phyloP scores from a whole-genome alignment of 2,329 filamentous ascomycete genomes.

The Venturia carpophila region DNA sequence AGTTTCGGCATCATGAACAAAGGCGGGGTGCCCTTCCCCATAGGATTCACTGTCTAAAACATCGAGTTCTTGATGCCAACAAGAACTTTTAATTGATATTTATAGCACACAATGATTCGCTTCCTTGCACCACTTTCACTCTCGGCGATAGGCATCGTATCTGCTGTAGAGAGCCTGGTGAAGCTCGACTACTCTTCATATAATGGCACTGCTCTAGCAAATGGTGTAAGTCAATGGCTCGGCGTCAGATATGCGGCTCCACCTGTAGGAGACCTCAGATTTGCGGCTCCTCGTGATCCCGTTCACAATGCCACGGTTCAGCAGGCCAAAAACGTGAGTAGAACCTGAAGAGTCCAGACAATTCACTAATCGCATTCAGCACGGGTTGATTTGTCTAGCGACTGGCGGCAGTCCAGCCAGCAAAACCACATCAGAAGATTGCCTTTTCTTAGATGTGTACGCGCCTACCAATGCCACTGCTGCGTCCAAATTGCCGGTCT shows the following conservation, averaged over 20 bases:
- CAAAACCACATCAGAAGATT: slow-evolving; percentile 41
- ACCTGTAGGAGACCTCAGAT: slow-evolving; percentile 27
- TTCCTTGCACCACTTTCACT: not conserved
- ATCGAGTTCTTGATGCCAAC: not conserved
- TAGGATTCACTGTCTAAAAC: not conserved
- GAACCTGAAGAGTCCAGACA: not conserved
- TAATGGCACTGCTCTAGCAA: not conserved
- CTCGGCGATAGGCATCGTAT: not conserved
- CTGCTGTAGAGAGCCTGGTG: not conserved
- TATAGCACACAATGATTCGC: not conserved
- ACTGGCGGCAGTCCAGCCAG: slow-evolving; percentile 23
- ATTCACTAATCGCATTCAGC: not conserved
- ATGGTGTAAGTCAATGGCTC: slow-evolving; percentile 48
- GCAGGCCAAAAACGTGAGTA: not conserved
- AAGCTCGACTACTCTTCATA: not conserved
- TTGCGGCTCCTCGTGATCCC: slow-evolving; percentile 19
- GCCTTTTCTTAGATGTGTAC: slow-evolving; percentile 44
- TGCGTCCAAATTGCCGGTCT: slow-evolving; percentile 49
- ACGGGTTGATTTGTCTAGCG: slow-evolving; percentile 1
- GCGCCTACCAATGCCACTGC: slow-evolving; percentile 43
- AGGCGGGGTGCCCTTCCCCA: not conserved
- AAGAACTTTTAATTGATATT: not conserved
- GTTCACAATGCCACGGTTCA: slow-evolving; percentile 9
- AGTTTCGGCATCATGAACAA: not conserved
- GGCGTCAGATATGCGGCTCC: slow-evolving; percentile 49